Evolutionary conservation across 208 protist species (phyloP).

Genomic region (Naegleria gruberi): DNA sequence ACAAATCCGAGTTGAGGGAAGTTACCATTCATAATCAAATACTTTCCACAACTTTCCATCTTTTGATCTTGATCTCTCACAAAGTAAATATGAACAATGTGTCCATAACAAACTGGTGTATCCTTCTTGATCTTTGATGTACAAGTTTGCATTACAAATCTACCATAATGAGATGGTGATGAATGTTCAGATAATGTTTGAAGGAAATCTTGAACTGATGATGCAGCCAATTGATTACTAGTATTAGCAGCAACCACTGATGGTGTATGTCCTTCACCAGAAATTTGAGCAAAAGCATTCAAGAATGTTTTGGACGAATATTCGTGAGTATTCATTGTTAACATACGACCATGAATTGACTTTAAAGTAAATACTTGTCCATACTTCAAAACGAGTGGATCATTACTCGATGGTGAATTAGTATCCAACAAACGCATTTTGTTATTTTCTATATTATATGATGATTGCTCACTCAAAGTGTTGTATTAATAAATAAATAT

Average conservation of each 20-base stretch:
- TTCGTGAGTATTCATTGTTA: not conserved
- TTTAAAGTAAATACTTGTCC: not conserved
- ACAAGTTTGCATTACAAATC: not conserved
- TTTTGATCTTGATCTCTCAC: conserved; percentile 8
- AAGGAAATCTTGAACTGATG: not conserved
- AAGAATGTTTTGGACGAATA: not conserved
- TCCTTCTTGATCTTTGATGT: not conserved
- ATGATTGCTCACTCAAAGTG: too few relatives aligned
- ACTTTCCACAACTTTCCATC: not conserved
- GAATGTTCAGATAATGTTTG: not conserved
- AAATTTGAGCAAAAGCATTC: not conserved
- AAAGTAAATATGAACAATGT: not conserved
- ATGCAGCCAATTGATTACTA: not conserved
- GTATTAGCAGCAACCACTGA: too few relatives aligned
- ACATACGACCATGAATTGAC: not conserved
- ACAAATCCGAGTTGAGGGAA: not conserved
- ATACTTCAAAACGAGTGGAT: not conserved
- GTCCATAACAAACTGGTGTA: not conserved
- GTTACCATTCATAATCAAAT: not conserved
- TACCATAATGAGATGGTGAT: not conserved
- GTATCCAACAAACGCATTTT: not conserved
- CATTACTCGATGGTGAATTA: not conserved
- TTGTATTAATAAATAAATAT: too few relatives aligned
- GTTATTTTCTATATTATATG: too few relatives aligned
- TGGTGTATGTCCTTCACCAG: not conserved